Conservation (phyloP, 164 flowering plant genomes). For the Annona squamosa region DNA sequence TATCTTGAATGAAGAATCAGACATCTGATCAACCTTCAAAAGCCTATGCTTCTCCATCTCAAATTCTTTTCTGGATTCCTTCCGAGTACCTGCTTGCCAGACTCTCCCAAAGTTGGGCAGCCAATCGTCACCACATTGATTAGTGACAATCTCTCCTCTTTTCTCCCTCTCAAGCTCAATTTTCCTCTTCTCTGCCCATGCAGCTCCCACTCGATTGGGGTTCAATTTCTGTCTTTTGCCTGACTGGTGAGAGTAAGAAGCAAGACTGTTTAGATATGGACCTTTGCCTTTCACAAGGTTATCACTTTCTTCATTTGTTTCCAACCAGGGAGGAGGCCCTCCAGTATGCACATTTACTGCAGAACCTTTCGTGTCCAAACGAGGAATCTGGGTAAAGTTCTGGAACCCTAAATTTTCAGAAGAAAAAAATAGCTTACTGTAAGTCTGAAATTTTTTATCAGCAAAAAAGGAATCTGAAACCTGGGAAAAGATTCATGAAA, state of each 20-base stretch:
- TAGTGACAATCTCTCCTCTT: slow-evolving; percentile 54
- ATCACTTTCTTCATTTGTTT: slow-evolving; percentile 29
- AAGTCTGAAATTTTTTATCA: too few relatives aligned
- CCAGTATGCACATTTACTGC: slow-evolving; percentile 81
- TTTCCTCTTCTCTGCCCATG: slow-evolving; percentile 94
- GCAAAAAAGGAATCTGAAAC: background rate
- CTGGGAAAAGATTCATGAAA: background rate
- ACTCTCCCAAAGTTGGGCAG: slow-evolving; percentile 96
- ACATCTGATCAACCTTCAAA: slow-evolving; percentile 21
- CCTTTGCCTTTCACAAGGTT: slow-evolving; percentile 17
- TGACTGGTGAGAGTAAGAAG: slow-evolving; percentile 16
- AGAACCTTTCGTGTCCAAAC: slow-evolving; percentile 16
- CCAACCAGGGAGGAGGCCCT: slow-evolving; percentile 91
- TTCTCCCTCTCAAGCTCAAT: slow-evolving; percentile 79
- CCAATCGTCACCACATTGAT: slow-evolving; percentile 55
- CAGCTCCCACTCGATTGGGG: slow-evolving; percentile 90
- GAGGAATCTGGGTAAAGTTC: slow-evolving; percentile 31
- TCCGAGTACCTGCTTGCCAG: slow-evolving; percentile 92
- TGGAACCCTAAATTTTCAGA: slow-evolving; percentile 27
- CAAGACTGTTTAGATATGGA: slow-evolving; percentile 7
- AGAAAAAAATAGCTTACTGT: background rate
- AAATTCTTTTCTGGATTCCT: slow-evolving; percentile 85
- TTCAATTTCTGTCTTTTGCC: slow-evolving; percentile 51
- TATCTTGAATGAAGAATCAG: slow-evolving; percentile 32
- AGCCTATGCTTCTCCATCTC: slow-evolving; percentile 45